A percentile compares a stretch with the other conserved stretches of the same genome.
Conservation (phyloP, 495 filamentous ascomycete genomes). For the Lindgomyces ingoldianus region DNA sequence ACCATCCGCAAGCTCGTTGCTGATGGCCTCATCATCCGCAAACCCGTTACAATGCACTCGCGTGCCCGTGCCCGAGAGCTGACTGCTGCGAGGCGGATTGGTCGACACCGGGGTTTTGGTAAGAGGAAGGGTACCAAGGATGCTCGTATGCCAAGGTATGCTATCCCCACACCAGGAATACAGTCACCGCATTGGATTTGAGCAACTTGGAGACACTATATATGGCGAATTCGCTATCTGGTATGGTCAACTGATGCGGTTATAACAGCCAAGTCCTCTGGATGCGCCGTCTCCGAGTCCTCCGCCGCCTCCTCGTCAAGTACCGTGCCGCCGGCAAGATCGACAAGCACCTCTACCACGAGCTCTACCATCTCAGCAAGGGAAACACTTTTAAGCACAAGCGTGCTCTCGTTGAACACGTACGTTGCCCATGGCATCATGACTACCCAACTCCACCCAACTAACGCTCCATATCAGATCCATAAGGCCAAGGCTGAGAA, state of each 20-base stretch:
- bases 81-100: slow-evolving; percentile 83
- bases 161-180: slow-evolving; percentile 2
- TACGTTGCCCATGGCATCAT: slow-evolving; percentile 61
- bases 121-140: slow-evolving; percentile 99
- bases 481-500: slow-evolving; percentile 99
- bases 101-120: slow-evolving; percentile 96
- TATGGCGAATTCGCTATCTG: slow-evolving; percentile 1
- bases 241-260: slow-evolving; percentile 30
- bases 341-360: slow-evolving; percentile 99
- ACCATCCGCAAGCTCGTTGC: slow-evolving; percentile 99
- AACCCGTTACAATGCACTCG: slow-evolving; percentile 99
- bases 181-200: neutral
- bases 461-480: slow-evolving; percentile 62
- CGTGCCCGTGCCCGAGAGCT: slow-evolving; percentile 90
- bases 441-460: slow-evolving; percentile 10
- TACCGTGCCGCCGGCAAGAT: slow-evolving; percentile 99
- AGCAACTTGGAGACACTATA: neutral
- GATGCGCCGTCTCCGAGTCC: slow-evolving; percentile 99
- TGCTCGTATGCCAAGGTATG: slow-evolving; percentile 98
- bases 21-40: slow-evolving; percentile 99
- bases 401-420: slow-evolving; percentile 98
- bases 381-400: slow-evolving; percentile 99
- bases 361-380: slow-evolving; percentile 99
- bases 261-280: slow-evolving; percentile 82
- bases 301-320: slow-evolving; percentile 97